phyloP scores from a whole-genome alignment of 2,329 filamentous ascomycete genomes.

The Pyrenophora graminea region DNA sequence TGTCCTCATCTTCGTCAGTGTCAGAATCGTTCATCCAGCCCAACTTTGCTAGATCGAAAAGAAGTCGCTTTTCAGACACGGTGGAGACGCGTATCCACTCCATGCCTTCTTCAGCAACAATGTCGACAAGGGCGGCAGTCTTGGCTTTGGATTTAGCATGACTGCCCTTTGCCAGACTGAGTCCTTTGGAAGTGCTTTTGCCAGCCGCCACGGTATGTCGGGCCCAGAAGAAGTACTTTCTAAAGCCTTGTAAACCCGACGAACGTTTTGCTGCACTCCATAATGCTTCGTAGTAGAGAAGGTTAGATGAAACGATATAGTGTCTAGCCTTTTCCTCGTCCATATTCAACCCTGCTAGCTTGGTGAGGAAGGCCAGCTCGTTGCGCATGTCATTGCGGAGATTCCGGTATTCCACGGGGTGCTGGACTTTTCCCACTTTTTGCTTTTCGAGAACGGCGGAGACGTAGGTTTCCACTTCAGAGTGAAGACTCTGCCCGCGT shows the following conservation, averaged over 20 bases:
- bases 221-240: constrained; percentile 45
- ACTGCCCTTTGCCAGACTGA: constrained; percentile 36
- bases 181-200: constrained; percentile 30
- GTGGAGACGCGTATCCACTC: constrained; percentile 73
- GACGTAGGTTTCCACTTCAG: constrained; percentile 50
- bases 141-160: constrained; percentile 51
- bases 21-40: constrained; percentile 60
- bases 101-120: constrained; percentile 64
- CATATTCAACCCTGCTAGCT: constrained; percentile 29
- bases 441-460: constrained; percentile 39
- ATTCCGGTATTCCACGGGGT: constrained; percentile 43
- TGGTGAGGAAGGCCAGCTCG: constrained; percentile 42
- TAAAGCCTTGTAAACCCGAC: constrained; percentile 60
- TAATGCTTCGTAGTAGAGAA: constrained; percentile 66
- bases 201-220: constrained; percentile 21
- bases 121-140: constrained; percentile 63
- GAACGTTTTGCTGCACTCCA: constrained; percentile 66
- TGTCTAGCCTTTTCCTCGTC: constrained; percentile 50
- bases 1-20: constrained; percentile 51
- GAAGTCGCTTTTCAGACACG: constrained; percentile 64
- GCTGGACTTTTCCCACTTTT: constrained; percentile 39
- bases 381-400: constrained; percentile 42
- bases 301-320: constrained; percentile 66
- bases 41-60: constrained; percentile 71
- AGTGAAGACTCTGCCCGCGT: constrained; percentile 45